phyloP scores from a whole-genome alignment of 768 basidiomycete genomes.

The Suillus bovinus region DNA sequence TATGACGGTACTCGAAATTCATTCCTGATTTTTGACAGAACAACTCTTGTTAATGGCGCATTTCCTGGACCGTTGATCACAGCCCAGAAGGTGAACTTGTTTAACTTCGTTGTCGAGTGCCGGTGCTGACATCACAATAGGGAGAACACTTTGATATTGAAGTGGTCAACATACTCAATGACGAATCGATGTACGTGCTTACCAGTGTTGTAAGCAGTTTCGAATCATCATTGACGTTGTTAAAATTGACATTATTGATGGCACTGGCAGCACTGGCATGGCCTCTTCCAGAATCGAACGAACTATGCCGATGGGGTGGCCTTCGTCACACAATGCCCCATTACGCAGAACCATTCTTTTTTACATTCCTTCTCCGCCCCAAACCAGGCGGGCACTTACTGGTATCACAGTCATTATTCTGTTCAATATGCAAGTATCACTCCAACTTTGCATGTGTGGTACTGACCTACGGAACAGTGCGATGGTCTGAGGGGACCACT shows the following conservation, averaged over 20 bases:
- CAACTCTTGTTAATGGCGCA: neutral
- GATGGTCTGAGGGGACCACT: conserved; percentile 29
- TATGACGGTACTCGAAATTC: neutral
- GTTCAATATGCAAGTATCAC: conserved; percentile 36
- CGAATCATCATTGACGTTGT: neutral
- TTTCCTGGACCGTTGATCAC: neutral
- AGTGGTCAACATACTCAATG: conserved; percentile 45
- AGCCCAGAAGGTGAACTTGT: neutral
- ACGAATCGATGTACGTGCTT: conserved; percentile 45
- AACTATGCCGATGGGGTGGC: conserved; percentile 18
- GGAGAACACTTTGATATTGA: conserved; percentile 43
- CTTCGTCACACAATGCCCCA: conserved; percentile 18
- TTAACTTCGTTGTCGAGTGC: neutral
- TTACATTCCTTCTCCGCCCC: conserved; percentile 22
- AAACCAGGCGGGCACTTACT: conserved; percentile 28
- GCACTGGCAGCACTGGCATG: conserved; percentile 55
- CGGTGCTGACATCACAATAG: conserved; percentile 19
- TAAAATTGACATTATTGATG: neutral
- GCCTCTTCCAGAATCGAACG: conserved; percentile 43
- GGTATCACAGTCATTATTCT: conserved; percentile 39
- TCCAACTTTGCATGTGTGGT: neutral
- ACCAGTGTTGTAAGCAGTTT: conserved; percentile 48
- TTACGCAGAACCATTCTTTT: conserved; percentile 18
- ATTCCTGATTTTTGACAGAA: neutral
- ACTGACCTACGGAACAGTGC: conserved; percentile 12